phyloP scores from a whole-genome alignment of 2,329 filamentous ascomycete species.

The Dactylellina drechsleri region DNA sequence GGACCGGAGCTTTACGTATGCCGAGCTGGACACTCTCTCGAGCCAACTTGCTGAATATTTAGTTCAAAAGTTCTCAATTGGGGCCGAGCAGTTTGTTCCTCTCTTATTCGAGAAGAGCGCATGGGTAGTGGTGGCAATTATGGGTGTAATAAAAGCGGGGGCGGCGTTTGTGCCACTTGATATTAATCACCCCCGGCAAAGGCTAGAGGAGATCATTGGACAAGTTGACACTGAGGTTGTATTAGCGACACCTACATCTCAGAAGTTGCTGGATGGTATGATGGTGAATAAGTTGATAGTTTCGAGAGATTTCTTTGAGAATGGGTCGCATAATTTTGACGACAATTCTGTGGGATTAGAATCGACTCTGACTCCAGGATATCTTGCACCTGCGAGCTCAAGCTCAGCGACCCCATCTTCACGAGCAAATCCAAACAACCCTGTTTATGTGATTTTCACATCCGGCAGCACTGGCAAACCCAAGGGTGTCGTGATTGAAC shows the following conservation, averaged over 20 bases:
- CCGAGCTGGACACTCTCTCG: background rate
- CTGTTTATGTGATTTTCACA: slow-evolving; percentile 94
- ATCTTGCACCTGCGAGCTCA: background rate
- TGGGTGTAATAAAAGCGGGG: slow-evolving; percentile 82
- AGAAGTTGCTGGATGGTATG: slow-evolving; percentile 14
- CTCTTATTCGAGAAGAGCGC: background rate
- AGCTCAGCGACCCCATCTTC: background rate
- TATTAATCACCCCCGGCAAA: slow-evolving; percentile 78
- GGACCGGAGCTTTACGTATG: background rate
- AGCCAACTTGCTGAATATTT: background rate
- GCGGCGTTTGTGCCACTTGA: slow-evolving; percentile 87
- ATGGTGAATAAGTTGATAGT: slow-evolving; percentile 5
- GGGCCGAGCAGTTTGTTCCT: background rate
- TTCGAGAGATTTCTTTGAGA: background rate
- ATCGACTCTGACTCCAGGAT: background rate
- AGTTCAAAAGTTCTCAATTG: background rate
- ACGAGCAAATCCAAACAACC: slow-evolving; percentile 67
- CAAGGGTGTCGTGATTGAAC: slow-evolving; percentile 86
- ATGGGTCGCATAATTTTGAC: background rate
- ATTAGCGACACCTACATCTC: slow-evolving; percentile 2
- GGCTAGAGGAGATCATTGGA: slow-evolving; percentile 60
- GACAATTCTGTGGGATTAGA: background rate
- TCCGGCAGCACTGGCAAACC: slow-evolving; percentile 89
- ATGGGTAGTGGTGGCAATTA: slow-evolving; percentile 67
- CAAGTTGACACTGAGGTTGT: background rate